Percentiles rank a stretch among this genome's conserved stretches.
Evolutionary conservation across 805 yeast genomes (phyloP).

Genomic region (Kregervanrija fluxuum): DNA sequence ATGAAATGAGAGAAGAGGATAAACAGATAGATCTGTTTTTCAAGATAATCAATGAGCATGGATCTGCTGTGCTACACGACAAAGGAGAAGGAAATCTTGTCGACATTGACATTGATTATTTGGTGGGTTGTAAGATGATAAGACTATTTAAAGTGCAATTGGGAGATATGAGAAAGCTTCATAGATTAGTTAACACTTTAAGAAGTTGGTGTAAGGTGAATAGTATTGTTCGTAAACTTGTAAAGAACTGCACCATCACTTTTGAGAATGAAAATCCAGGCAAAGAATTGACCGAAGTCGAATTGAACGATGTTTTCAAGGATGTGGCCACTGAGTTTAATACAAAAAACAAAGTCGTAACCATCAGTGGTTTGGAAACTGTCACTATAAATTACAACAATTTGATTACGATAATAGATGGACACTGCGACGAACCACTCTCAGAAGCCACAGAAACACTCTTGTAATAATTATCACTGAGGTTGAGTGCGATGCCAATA

Average conservation of each 20-base stretch:
- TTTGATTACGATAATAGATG: too few species aligned
- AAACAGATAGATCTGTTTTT: conserved; percentile 15
- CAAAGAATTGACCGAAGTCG: not conserved
- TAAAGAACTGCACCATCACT: not conserved
- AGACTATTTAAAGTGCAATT: conserved; percentile 23
- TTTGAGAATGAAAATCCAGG: not conserved
- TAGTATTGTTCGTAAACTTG: conserved; percentile 16
- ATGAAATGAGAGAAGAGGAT: conserved; percentile 5
- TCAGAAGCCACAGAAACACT: too few species aligned
- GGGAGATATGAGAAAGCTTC: conserved; percentile 12
- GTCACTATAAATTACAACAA: too few species aligned
- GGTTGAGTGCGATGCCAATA: too few species aligned
- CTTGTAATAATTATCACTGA: too few species aligned
- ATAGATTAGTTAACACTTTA: conserved; percentile 13
- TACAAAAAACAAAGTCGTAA: too few species aligned
- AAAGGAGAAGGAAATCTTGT: not conserved
- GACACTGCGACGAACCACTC: too few species aligned
- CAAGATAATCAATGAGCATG: conserved; percentile 11
- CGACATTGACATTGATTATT: conserved; percentile 6
- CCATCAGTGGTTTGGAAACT: too few species aligned
- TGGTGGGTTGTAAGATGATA: conserved; percentile 25
- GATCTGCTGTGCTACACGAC: not conserved
- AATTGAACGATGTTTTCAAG: conserved; percentile 3
- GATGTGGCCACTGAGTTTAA: not conserved
- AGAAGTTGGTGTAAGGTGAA: conserved; percentile 25